Evolutionary conservation across 768 basidiomycete species (phyloP), one percentile per base, ranked within the genome.

Genomic region (Tremella mesenterica): DNA sequence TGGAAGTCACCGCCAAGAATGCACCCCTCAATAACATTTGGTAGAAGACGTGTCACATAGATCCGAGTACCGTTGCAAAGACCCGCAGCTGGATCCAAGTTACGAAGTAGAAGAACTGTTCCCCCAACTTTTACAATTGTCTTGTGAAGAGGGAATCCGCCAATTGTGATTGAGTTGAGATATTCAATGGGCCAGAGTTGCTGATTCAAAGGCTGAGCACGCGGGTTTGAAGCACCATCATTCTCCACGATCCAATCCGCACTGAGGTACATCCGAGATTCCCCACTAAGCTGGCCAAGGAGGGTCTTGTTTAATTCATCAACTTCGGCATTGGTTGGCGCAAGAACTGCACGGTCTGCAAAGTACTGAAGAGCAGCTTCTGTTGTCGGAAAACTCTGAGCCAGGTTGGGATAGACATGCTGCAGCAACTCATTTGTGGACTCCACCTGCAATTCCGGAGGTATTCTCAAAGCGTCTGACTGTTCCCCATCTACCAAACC

Each of bases 11-110:
- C 41, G 7, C n/a, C 26, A n/a, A n/a, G n/a, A n/a, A n/a, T n/a
- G n/a, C n/a, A n/a, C n/a, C n/a, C n/a, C n/a, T n/a, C n/a, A n/a
- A n/a, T n/a, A n/a, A n/a, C n/a, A n/a, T n/a, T n/a, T n/a, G n/a
- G n/a, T n/a, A n/a, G n/a, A n/a, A n/a, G n/a, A n/a, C n/a, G n/a
- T n/a, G n/a, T n/a, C n/a, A n/a, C n/a, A n/a, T n/a, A n/a, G n/a
- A n/a, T n/a, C 10, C 69, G 20, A 0, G 75, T 75, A 1, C 77
- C 78, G 72, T 78, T 77, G 54, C 73, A 78, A 0, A 78, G 59
- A 0, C 77, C 76, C 18, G 62, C 36, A 0, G 47, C 14, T 5
- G 77, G 74, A 44, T 68, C n/a, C n/a, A n/a, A n/a, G n/a, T n/a
- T n/a, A n/a, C n/a, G n/a, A n/a, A n/a, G n/a, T n/a, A n/a, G n/a